Evolutionary conservation across 768 basidiomycete species (phyloP).

Genomic region (Trametes cubensis): DNA sequence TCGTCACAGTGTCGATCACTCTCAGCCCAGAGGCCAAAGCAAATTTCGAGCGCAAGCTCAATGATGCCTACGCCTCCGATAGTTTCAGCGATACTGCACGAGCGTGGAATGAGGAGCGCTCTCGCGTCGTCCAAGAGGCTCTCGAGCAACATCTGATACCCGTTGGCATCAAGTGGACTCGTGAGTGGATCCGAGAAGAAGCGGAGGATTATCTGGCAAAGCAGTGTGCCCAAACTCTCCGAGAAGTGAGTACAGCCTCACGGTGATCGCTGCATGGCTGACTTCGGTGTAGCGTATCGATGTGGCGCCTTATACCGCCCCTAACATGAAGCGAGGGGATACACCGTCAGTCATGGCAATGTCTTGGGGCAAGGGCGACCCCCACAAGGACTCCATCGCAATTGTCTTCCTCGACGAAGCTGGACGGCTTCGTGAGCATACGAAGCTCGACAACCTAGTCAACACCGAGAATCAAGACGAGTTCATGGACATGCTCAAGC

Average conservation of each 20-base stretch:
- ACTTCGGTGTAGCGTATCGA: conserved; percentile 68
- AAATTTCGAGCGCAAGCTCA: conserved; percentile 74
- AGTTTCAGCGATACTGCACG: conserved; percentile 82
- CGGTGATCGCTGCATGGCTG: background rate
- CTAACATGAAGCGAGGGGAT: conserved; percentile 69
- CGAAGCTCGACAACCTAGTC: conserved; percentile 84
- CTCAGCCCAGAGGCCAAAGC: conserved; percentile 64
- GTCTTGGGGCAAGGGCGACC: conserved; percentile 95
- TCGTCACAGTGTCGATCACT: conserved; percentile 75
- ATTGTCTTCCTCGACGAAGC: conserved; percentile 85
- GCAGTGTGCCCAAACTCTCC: conserved; percentile 67
- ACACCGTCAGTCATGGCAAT: conserved; percentile 81
- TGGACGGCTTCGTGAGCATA: conserved; percentile 88
- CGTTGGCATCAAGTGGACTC: conserved; percentile 81
- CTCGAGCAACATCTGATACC: conserved; percentile 84
- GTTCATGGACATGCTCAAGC: conserved; percentile 80
- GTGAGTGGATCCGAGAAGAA: conserved; percentile 87
- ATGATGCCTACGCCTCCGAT: conserved; percentile 82
- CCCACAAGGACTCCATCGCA: conserved; percentile 85
- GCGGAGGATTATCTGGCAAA: conserved; percentile 82
- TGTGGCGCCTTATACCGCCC: conserved; percentile 70
- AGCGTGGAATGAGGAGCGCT: conserved; percentile 89
- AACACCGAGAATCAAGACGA: conserved; percentile 69
- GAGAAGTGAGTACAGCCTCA: conserved; percentile 55
- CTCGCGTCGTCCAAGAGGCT: conserved; percentile 75